Evolutionary conservation across 306 rosid genomes (phyloP).

Genomic region (Prunus armeniaca): DNA sequence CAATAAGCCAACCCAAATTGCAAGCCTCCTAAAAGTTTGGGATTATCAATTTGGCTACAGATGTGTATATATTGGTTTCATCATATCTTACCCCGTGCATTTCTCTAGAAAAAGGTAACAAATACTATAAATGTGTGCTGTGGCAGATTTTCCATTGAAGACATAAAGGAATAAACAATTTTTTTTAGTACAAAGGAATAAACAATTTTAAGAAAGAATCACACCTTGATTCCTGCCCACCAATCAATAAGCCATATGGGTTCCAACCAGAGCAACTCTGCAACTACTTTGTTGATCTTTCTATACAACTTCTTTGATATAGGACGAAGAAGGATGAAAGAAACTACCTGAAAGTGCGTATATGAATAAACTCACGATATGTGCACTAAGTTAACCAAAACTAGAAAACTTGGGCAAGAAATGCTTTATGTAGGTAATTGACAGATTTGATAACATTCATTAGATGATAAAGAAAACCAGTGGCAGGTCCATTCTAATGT

Average conservation of each 20-base stretch:
- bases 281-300: constrained; percentile 65
- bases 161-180: not conserved
- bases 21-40: not conserved
- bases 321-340: constrained; percentile 71
- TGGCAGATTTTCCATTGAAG: not conserved
- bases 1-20: not conserved
- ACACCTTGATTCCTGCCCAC: constrained; percentile 86
- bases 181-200: too few species aligned
- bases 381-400: not conserved
- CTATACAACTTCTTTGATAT: constrained; percentile 51
- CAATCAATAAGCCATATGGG: constrained; percentile 86
- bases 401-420: not conserved
- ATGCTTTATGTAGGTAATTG: not conserved
- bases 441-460: too few species aligned
- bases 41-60: not conserved
- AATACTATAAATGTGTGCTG: not conserved
- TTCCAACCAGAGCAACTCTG: constrained; percentile 79
- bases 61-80: not conserved
- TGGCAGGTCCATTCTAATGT: too few species aligned
- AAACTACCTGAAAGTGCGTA: constrained; percentile 42
- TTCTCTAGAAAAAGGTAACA: not conserved
- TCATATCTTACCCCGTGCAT: not conserved
- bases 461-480: too few species aligned
- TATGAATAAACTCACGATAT: constrained; percentile 1
- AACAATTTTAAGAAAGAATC: constrained; percentile 5